These are phyloP conservation scores for Solanum chaucha DNA, from an alignment of 257 asterid species.

Conservation along the genomic window DNA sequence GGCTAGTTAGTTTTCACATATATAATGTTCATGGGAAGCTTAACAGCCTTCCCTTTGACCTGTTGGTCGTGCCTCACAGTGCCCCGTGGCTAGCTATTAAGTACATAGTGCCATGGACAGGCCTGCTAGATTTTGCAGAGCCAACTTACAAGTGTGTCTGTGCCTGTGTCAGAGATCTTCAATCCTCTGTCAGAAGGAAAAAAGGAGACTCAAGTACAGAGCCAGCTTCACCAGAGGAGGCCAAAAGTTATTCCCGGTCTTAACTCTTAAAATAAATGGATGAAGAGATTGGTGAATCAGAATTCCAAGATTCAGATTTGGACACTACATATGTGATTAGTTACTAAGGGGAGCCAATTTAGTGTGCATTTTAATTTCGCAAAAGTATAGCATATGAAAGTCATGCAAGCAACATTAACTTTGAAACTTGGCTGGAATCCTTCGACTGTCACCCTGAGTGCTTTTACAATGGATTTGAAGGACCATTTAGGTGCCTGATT, in stretches of 20 bases:
- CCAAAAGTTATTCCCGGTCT: not conserved
- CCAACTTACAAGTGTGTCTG: not conserved
- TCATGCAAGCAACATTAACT: conserved; percentile 1
- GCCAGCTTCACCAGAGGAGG: conserved; percentile 1
- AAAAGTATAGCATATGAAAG: not conserved
- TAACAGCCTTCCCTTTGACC: not conserved
- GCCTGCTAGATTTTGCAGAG: not conserved
- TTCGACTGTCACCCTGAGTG: conserved; percentile 8
- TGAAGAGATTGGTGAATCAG: not conserved
- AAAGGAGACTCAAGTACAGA: conserved; percentile 6
- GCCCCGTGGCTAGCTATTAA: not conserved
- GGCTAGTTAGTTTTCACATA: not conserved
- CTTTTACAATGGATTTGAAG: conserved; percentile 16
- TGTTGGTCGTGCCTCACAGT: not conserved
- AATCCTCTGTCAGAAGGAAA: conserved; percentile 14
- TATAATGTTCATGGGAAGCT: not conserved
- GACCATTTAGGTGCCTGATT: conserved; percentile 17
- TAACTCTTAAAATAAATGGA: conserved; percentile 9
- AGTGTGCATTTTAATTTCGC: not conserved
- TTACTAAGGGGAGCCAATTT: not conserved
- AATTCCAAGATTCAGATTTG: not conserved
- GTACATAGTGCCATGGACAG: not conserved
- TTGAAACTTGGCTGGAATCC: conserved; percentile 11
- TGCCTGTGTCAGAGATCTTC: not conserved
- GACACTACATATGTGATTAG: not conserved